Conservation (phyloP, 345 rosid species). For the Salix udensis region DNA sequence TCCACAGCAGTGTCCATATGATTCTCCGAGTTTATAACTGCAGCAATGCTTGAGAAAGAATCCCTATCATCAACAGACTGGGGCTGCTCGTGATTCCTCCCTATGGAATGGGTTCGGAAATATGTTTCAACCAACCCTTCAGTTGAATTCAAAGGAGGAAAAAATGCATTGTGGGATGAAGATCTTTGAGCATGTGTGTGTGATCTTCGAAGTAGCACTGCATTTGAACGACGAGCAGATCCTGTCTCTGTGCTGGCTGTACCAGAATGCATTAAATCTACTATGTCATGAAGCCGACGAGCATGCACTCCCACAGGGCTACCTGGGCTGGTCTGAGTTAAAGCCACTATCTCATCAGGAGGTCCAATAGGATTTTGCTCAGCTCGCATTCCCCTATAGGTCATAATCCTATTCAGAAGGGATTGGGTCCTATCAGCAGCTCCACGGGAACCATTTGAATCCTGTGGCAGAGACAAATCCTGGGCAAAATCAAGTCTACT, state of each 20-base stretch:
- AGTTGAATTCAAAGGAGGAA: conserved; percentile 50
- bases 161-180: conserved; percentile 41
- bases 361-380: conserved; percentile 52
- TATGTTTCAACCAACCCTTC: conserved; percentile 56
- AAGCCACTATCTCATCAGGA: conserved; percentile 50
- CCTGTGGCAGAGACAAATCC: conserved; percentile 37
- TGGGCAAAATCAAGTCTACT: conserved; percentile 56
- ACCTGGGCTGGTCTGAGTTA: conserved; percentile 42
- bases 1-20: conserved; percentile 81
- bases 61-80: conserved; percentile 76
- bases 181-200: conserved; percentile 48
- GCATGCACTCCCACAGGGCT: conserved; percentile 45
- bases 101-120: conserved; percentile 44
- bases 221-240: background rate
- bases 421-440: conserved; percentile 45
- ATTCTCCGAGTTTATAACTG: conserved; percentile 80
- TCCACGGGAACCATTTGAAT: conserved; percentile 33
- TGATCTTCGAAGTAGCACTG: conserved; percentile 50
- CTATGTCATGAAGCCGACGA: conserved; percentile 38
- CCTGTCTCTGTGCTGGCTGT: background rate
- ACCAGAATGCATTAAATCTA: background rate
- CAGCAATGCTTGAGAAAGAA: conserved; percentile 83
- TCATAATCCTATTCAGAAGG: conserved; percentile 58
- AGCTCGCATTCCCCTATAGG: conserved; percentile 66
- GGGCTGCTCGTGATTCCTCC: conserved; percentile 75